phyloP scores from a whole-genome alignment of 768 basidiomycete genomes.

The Naganishia onofrii region DNA sequence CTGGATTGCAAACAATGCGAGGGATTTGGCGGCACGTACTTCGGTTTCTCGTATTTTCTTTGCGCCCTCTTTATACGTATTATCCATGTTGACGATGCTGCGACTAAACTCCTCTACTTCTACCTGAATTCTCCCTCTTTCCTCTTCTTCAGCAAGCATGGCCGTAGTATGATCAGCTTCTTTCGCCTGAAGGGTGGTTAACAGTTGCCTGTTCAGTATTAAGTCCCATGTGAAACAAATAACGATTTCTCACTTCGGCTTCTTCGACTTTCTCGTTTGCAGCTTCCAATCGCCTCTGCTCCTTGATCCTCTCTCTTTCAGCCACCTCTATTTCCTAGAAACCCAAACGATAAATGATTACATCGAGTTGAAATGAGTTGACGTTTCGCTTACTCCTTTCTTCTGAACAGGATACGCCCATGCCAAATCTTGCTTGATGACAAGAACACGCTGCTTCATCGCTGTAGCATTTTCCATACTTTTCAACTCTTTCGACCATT shows the following conservation, averaged over 20 bases:
- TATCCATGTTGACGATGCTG: slow-evolving; percentile 5
- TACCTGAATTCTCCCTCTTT: not conserved
- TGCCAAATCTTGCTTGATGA: slow-evolving; percentile 74
- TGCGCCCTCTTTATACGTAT: slow-evolving; percentile 9
- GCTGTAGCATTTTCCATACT: slow-evolving; percentile 79
- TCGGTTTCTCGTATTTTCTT: slow-evolving; percentile 15
- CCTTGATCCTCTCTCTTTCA: slow-evolving; percentile 55
- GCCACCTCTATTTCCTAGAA: slow-evolving; percentile 19
- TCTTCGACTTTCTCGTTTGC: slow-evolving; percentile 17
- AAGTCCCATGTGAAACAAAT: not conserved
- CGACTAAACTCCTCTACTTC: slow-evolving; percentile 14
- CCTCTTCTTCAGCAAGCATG: slow-evolving; percentile 11
- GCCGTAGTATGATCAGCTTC: not conserved
- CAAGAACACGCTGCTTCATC: slow-evolving; percentile 61
- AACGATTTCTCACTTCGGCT: slow-evolving; percentile 6
- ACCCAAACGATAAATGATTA: not conserved
- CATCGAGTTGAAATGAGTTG: not conserved
- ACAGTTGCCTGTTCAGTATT: not conserved
- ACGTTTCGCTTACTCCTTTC: slow-evolving; percentile 60
- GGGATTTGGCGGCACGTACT: not conserved
- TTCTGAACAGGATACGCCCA: slow-evolving; percentile 81
- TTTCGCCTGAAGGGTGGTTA: not conserved
- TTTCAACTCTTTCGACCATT: slow-evolving; percentile 46
- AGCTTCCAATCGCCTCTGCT: slow-evolving; percentile 53
- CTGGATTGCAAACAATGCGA: too few species aligned